A percentile compares a stretch with the other conserved stretches of the same genome.
Evolutionary conservation across 106 monocot genomes (phyloP).

Genomic region (Acanthochlamys bracteata): DNA sequence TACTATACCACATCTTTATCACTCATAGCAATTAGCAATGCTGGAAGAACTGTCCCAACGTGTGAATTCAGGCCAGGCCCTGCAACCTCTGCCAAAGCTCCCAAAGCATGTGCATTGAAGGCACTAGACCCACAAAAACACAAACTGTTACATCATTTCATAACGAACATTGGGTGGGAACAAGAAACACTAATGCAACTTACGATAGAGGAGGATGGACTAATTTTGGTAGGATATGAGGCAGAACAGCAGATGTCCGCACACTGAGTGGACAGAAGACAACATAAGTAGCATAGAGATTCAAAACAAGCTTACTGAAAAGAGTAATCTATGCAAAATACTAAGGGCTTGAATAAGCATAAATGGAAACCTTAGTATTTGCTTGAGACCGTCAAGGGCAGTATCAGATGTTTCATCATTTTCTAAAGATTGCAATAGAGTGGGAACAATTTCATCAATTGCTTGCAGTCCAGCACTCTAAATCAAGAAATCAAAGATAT

Average conservation of each 20-base stretch:
- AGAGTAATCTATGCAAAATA: background rate
- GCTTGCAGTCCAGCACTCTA: constrained; percentile 99
- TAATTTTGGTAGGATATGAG: constrained; percentile 96
- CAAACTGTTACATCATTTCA: background rate
- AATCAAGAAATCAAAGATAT: no score
- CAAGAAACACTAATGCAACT: no score
- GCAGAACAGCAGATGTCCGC: constrained; percentile 84
- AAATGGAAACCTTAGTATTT: constrained; percentile 75
- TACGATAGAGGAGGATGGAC: constrained; percentile 84
- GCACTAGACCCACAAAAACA: constrained; percentile 39
- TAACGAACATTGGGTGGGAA: no score
- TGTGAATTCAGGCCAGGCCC: constrained; percentile 89
- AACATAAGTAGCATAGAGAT: background rate
- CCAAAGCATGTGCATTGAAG: constrained; percentile 94
- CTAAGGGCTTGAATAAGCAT: background rate
- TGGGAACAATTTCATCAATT: constrained; percentile 97
- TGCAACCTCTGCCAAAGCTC: constrained; percentile 97
- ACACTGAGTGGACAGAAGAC: constrained; percentile 34
- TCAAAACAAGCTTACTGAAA: background rate
- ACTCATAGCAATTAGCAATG: constrained; percentile 77
- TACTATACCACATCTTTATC: constrained; percentile 56
- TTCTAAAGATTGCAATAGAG: constrained; percentile 71
- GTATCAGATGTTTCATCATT: constrained; percentile 80
- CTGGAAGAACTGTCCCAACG: constrained; percentile 80
- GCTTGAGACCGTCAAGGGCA: constrained; percentile 95